These are phyloP conservation scores for Saturnispora zaruensis DNA, from an alignment of 805 yeast genomes.

Conservation along the genomic window DNA sequence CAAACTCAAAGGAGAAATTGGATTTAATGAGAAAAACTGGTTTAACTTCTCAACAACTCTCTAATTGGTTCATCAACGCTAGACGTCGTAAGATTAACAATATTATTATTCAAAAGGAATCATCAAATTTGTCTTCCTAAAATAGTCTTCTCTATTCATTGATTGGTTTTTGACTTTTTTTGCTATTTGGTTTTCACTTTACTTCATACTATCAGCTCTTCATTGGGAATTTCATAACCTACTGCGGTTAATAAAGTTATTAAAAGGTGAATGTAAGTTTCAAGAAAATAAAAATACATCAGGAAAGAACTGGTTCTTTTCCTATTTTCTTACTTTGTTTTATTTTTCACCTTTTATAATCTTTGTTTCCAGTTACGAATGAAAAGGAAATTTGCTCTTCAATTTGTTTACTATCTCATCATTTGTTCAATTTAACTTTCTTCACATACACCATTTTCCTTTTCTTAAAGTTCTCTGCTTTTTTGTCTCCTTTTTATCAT, in stretches of 20 bases:
- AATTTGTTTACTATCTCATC: background rate
- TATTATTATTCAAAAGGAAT: slow-evolving; percentile 17
- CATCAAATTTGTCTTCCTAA: background rate
- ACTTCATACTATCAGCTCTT: background rate
- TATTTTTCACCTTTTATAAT: background rate
- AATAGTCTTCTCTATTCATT: background rate
- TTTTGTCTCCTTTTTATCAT: background rate
- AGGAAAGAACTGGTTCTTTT: background rate
- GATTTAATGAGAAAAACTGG: slow-evolving; percentile 48
- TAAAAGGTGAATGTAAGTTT: background rate
- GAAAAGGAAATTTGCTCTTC: background rate
- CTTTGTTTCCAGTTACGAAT: background rate
- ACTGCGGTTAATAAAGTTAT: background rate
- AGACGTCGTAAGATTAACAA: slow-evolving; percentile 45
- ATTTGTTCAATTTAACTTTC: background rate
- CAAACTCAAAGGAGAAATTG: slow-evolving; percentile 47
- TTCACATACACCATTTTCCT: background rate
- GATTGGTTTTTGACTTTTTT: background rate
- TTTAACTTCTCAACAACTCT: slow-evolving; percentile 47
- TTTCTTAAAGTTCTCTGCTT: background rate
- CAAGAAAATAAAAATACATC: background rate
- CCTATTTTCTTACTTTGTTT: background rate
- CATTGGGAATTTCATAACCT: background rate
- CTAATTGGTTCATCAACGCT: slow-evolving; percentile 58
- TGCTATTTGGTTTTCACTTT: background rate